phyloP scores from a whole-genome alignment of 139 green algal species.

The Bryopsis sp. region DNA sequence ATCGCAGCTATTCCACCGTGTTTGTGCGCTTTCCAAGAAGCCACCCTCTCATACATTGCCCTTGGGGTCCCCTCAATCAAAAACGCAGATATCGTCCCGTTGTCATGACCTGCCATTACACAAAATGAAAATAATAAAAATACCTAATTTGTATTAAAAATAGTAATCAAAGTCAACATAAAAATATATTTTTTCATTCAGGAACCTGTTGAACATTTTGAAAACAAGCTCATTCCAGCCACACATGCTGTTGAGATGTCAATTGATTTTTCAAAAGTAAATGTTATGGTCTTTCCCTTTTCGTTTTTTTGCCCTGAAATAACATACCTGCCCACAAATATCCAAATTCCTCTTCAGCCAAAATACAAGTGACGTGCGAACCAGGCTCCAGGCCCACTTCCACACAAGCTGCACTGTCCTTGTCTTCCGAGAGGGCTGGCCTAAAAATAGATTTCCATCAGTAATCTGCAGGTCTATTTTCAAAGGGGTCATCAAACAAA shows the following conservation, averaged over 20 bases:
- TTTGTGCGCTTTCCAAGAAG: conserved; percentile 18
- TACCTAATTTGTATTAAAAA: neutral
- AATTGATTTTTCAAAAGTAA: neutral
- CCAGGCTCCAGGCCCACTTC: too few relatives aligned
- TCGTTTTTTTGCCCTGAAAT: neutral
- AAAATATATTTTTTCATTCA: neutral
- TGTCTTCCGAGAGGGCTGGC: neutral
- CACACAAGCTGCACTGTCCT: neutral
- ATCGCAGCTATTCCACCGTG: conserved; percentile 7
- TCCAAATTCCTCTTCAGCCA: too few relatives aligned
- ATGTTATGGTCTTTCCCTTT: neutral
- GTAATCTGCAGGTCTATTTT: neutral
- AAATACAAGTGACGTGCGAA: too few relatives aligned
- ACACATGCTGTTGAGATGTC: neutral
- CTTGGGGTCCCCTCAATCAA: neutral
- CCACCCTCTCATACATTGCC: neutral
- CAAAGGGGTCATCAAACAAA: neutral
- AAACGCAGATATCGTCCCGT: neutral
- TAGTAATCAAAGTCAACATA: neutral
- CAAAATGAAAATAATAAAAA: neutral
- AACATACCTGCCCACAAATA: too few relatives aligned
- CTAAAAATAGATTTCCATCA: neutral
- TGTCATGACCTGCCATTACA: conserved; percentile 10
- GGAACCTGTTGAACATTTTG: neutral
- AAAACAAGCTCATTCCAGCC: neutral